Base-by-base conservation (phyloP, 805 yeast species). In the Scheffersomyces coipomensis region DNA sequence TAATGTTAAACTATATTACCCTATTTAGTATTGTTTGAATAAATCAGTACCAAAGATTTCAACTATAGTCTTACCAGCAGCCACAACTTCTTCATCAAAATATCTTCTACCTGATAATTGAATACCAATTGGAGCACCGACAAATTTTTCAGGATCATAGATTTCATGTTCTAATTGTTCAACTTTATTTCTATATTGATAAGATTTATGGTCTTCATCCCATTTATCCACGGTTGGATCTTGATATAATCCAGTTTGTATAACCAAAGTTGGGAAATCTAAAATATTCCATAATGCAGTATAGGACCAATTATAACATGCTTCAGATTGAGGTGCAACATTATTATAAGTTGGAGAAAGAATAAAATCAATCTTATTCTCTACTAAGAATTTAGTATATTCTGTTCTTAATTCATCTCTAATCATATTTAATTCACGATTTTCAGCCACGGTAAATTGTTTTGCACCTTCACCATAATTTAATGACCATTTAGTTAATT, bases 221-320 rank as follows among this genome's bases (percentile, higher is more conserved):
- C 76, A 73, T 29, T 60, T 48, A 55, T 83, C 89, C 29, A 73
- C 44, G 5, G 45, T 43, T 22, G 81, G 77, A 56, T 82, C 86
- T 53, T 73, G 85, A 47, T 58, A 65, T 47, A 81, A 60, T 8
- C 85, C 79, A 4, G 87, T 74, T 51, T 85, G 88, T 62, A 79
- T 67, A 1, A 73, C 70, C 44, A 82, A 76, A 29, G 81, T 77
- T 30, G 95, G 89, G 53, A 78, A 70, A 58, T 86, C 95, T 46
- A 84, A 60, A 42, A 85, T 55, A 62, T 85, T 85, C 77, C 80
- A 86, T 45, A 83, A 70, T 2, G 88, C 65, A 5, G 91, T 84
- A 68, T 86, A 86, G 3, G 90, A 85, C 90, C 93, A 86, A 61
- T 83, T 83, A 57, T 75, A 77, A 5, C 83, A 74, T 37, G 73